Percentiles rank a stretch among this genome's conserved stretches.
phyloP scores from a whole-genome alignment of 1,139 yeast genomes.

The Debaryomycetaceae sp. region DNA sequence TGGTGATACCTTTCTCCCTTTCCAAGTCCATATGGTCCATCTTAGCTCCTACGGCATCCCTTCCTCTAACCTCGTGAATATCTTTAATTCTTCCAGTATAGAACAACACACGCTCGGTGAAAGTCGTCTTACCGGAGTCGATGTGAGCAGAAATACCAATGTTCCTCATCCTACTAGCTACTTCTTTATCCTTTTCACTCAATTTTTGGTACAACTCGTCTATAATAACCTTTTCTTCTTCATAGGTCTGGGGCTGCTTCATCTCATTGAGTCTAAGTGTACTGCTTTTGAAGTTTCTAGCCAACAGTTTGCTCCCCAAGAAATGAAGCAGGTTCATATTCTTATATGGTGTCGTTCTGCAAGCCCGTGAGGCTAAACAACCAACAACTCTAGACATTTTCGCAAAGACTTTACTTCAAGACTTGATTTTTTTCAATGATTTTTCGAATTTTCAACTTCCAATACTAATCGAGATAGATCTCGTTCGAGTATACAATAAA shows the following conservation, averaged over 20 bases:
- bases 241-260: constrained; percentile 47
- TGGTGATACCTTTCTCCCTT: constrained; percentile 93
- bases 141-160: constrained; percentile 97
- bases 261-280: constrained; percentile 9
- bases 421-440: constrained; percentile 1
- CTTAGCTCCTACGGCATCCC: constrained; percentile 97
- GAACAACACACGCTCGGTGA: constrained; percentile 94
- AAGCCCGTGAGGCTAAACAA: constrained; percentile 2
- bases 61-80: constrained; percentile 96
- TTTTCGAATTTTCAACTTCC: neutral
- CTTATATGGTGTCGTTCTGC: neutral
- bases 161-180: constrained; percentile 69
- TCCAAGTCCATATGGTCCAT: constrained; percentile 95
- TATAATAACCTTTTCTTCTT: constrained; percentile 66
- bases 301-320: neutral
- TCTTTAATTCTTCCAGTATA: constrained; percentile 98
- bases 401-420: neutral
- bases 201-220: constrained; percentile 55
- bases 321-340: neutral
- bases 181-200: constrained; percentile 53
- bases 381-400: constrained; percentile 11
- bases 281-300: constrained; percentile 12
- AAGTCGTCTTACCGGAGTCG: constrained; percentile 78
- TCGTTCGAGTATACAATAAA: neutral
- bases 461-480: neutral